Evolutionary conservation across 1,139 yeast genomes (phyloP), one percentile per base, ranked within the genome.

Genomic region (Scheffersomyces titani): DNA sequence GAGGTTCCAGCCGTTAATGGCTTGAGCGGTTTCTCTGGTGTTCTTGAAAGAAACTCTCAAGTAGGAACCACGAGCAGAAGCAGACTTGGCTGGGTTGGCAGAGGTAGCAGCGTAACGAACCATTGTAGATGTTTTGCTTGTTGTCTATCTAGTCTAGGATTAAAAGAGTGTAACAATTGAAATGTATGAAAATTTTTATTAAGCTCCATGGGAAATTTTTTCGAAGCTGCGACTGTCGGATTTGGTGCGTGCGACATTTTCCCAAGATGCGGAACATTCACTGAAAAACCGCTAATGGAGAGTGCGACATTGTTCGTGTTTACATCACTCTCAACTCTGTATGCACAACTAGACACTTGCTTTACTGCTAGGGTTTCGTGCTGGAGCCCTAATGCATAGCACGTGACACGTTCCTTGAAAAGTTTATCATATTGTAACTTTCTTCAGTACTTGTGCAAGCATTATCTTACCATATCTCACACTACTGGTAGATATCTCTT

Each of bases 21-120:
- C 98, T 84, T 90, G 97, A 71, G 96, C 98, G 72, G 98, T 90
- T 84, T 94, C 99, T 83, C 97, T 92, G 85, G 99, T 94, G 96
- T 94, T 94, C 93, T 94, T 94, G 97, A 84, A 94, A 71, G 99
- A 96, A 73, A 92, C 98, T 86, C 99, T 94, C 83, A 94, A 89
- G 93, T 92, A 92, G 65, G 98, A 91, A 79, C 98, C 98, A 83
- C 98, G 96, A 78, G 98, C 97, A 78, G 97, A 89, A 77, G 98
- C 98, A 75, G 97, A 91, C 87, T 92, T 92, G 80, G 97, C 96
- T 85, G 99, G 98, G 93, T 94, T 93, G 77, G 96, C 92, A 79
- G 99, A 92, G 78, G 92, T 89, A 82, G 97, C 94, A 86, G 93
- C 96, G 98, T 94, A 94, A 87, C 98, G 81, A 75, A 77, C 81